These are phyloP conservation scores for Erigeron canadensis DNA, from an alignment of 129 eudicot species.

Conservation along the genomic window DNA sequence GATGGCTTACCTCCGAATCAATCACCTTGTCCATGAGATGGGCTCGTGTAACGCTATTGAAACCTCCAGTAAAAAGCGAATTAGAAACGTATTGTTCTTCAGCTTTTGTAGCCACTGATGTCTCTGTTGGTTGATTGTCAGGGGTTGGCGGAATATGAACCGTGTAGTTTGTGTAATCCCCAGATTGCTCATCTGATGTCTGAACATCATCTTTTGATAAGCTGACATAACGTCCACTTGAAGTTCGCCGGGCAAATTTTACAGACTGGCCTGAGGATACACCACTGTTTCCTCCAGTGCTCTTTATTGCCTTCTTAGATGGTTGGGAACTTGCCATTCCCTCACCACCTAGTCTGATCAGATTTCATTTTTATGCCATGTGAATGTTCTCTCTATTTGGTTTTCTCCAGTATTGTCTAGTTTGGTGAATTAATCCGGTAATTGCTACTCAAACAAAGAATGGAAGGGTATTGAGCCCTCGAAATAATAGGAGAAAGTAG, in stretches of 20 bases:
- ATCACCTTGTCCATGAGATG: slow-evolving; percentile 87
- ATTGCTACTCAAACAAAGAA: neutral
- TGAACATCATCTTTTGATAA: slow-evolving; percentile 68
- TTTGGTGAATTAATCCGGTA: slow-evolving; percentile 1
- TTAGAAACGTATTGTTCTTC: slow-evolving; percentile 89
- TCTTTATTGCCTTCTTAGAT: slow-evolving; percentile 51
- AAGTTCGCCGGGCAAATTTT: slow-evolving; percentile 81
- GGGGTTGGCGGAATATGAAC: slow-evolving; percentile 79
- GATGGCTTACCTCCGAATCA: slow-evolving; percentile 66
- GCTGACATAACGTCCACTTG: slow-evolving; percentile 80
- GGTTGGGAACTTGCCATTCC: slow-evolving; percentile 56
- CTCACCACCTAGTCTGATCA: slow-evolving; percentile 25
- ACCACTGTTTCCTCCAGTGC: slow-evolving; percentile 28
- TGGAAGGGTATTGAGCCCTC: neutral
- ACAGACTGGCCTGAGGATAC: slow-evolving; percentile 51
- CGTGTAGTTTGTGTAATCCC: slow-evolving; percentile 73
- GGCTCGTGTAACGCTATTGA: slow-evolving; percentile 89
- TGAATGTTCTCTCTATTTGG: neutral
- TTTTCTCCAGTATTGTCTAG: slow-evolving; percentile 4
- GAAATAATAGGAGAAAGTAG: slow-evolving; percentile 24
- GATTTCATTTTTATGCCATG: slow-evolving; percentile 10
- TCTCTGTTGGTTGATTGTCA: slow-evolving; percentile 69
- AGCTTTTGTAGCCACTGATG: slow-evolving; percentile 77
- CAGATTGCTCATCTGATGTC: slow-evolving; percentile 54
- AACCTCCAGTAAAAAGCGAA: slow-evolving; percentile 83